Conservation (phyloP, 768 basidiomycete species). For the Melanogaster broomeanus region DNA sequence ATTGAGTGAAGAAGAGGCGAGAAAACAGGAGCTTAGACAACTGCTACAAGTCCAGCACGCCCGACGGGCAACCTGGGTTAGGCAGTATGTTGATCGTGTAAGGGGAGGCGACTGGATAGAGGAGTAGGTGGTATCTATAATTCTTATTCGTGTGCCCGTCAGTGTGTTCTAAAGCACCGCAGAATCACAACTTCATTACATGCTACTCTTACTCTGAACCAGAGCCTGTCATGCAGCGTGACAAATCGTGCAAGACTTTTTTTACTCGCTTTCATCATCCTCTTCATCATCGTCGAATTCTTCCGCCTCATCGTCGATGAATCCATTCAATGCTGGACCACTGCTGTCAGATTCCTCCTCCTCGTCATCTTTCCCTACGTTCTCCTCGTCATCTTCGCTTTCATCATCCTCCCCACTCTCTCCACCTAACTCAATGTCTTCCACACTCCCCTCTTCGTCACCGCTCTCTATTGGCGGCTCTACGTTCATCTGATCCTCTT, state of each 20-base stretch:
- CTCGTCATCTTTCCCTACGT: conserved; percentile 40
- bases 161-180: conserved; percentile 1
- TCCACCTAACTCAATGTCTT: conserved; percentile 75
- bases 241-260: not conserved
- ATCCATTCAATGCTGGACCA: conserved; percentile 45
- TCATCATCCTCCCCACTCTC: conserved; percentile 54
- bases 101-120: conserved; percentile 69
- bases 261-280: conserved; percentile 50
- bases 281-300: conserved; percentile 50
- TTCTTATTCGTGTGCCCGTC: not conserved
- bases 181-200: conserved; percentile 1
- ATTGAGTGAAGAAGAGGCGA: conserved; percentile 34
- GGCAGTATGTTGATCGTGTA: conserved; percentile 64
- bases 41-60: conserved; percentile 50
- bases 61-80: conserved; percentile 61
- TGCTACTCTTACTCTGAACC: not conserved
- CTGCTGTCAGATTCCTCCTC: conserved; percentile 43
- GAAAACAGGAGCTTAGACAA: conserved; percentile 33
- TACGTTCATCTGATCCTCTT: conserved; percentile 58
- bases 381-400: conserved; percentile 45
- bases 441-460: conserved; percentile 74
- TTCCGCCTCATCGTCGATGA: conserved; percentile 66
- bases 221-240: not conserved
- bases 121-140: conserved; percentile 39
- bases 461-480: conserved; percentile 64